phyloP scores from a whole-genome alignment of 2,329 filamentous ascomycete species.

The Colletotrichum spaethianum region DNA sequence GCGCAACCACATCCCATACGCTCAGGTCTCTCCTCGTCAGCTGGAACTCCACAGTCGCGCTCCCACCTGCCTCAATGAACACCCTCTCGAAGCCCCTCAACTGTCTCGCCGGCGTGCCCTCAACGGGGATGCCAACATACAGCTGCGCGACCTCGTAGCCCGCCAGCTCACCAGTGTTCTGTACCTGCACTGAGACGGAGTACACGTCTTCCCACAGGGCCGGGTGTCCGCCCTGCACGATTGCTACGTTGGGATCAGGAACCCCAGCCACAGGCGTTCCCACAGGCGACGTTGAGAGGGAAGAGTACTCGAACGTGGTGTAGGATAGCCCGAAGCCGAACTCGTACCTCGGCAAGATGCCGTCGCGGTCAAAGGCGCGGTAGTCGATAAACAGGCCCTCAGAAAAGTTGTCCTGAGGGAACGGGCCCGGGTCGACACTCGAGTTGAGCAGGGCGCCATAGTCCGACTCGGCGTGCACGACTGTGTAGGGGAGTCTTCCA shows the following conservation, averaged over 20 bases:
- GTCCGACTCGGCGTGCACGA: constrained; percentile 74
- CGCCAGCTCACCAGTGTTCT: constrained; percentile 57
- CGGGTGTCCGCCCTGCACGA: constrained; percentile 59
- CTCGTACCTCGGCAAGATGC: constrained; percentile 79
- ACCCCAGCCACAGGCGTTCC: constrained; percentile 43
- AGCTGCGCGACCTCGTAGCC: constrained; percentile 65
- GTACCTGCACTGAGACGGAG: constrained; percentile 54
- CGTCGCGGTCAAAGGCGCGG: constrained; percentile 81
- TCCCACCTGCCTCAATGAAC: constrained; percentile 55
- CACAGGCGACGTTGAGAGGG: constrained; percentile 47
- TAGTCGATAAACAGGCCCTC: constrained; percentile 88
- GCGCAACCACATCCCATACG: constrained; percentile 62
- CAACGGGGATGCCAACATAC: constrained; percentile 47
- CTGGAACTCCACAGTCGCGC: constrained; percentile 54
- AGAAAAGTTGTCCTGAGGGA: constrained; percentile 81
- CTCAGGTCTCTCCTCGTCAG: constrained; percentile 64
- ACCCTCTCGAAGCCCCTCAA: constrained; percentile 65
- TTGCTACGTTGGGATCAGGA: constrained; percentile 54
- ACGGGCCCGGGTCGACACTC: constrained; percentile 62
- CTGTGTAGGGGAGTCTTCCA: constrained; percentile 83
- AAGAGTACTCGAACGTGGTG: constrained; percentile 72
- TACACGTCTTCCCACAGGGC: constrained; percentile 65
- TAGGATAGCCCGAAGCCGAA: constrained; percentile 87
- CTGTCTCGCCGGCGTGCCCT: constrained; percentile 52
- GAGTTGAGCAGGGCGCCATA: constrained; percentile 79